Percentiles rank a stretch among this genome's conserved stretches.
phyloP scores from a whole-genome alignment of 2,329 filamentous ascomycete genomes.

The Orbilia blumenaviensis region DNA sequence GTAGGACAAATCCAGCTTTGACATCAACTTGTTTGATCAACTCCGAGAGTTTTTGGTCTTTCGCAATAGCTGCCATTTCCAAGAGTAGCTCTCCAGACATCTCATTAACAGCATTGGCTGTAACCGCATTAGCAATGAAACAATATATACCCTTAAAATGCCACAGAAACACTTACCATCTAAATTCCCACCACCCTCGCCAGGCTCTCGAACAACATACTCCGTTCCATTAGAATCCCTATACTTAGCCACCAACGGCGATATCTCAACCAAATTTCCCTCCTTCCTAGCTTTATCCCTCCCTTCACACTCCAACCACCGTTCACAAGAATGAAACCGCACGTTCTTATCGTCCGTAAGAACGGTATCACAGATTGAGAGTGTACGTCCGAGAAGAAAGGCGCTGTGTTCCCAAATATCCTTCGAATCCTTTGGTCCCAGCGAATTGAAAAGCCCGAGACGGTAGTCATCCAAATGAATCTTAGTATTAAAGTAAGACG shows the following conservation, averaged over 20 bases:
- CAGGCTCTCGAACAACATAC: slow-evolving; percentile 74
- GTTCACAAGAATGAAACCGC: slow-evolving; percentile 86
- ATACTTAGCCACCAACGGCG: slow-evolving; percentile 71
- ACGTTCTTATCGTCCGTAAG: slow-evolving; percentile 72
- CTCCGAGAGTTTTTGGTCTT: slow-evolving; percentile 10
- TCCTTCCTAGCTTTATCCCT: slow-evolving; percentile 61
- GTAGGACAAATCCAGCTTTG: slow-evolving; percentile 27
- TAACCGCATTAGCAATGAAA: neutral
- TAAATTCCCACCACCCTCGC: slow-evolving; percentile 74
- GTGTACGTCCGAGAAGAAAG: slow-evolving; percentile 74
- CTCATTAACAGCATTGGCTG: slow-evolving; percentile 37
- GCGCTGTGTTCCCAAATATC: slow-evolving; percentile 61
- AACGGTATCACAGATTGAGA: slow-evolving; percentile 72
- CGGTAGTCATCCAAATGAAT: slow-evolving; percentile 88
- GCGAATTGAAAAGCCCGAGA: slow-evolving; percentile 73
- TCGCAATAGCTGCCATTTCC: slow-evolving; percentile 18
- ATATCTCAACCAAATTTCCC: slow-evolving; percentile 74
- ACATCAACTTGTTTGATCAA: slow-evolving; percentile 22
- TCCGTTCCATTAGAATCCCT: slow-evolving; percentile 69
- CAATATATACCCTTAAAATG: neutral
- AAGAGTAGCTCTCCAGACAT: slow-evolving; percentile 34
- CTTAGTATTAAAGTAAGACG: slow-evolving; percentile 73
- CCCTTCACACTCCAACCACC: slow-evolving; percentile 66
- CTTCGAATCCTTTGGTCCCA: slow-evolving; percentile 65
- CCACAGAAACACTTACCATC: slow-evolving; percentile 59